These are phyloP conservation scores for Lasiodiplodia gonubiensis DNA, from an alignment of 2,329 filamentous ascomycete genomes.

Conservation along the genomic window DNA sequence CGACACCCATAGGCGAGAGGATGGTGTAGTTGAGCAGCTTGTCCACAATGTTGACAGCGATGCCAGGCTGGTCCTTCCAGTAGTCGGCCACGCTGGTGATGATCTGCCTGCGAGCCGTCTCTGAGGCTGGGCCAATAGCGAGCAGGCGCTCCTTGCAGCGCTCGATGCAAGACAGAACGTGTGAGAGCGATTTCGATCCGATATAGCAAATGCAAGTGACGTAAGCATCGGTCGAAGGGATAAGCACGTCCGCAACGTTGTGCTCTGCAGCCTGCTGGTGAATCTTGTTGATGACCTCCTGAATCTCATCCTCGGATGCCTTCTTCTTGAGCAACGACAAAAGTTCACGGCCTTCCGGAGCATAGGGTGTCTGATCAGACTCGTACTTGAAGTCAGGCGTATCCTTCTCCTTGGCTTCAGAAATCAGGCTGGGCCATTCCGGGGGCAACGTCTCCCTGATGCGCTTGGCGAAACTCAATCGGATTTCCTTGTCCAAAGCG, in stretches of 20 bases:
- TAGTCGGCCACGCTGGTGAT: constrained; percentile 89
- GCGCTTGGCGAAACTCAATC: constrained; percentile 92
- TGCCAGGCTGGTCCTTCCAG: constrained; percentile 90
- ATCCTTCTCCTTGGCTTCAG: constrained; percentile 89
- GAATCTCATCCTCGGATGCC: constrained; percentile 83
- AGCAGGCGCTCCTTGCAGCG: constrained; percentile 89
- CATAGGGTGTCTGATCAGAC: constrained; percentile 76
- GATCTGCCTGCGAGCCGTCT: constrained; percentile 82
- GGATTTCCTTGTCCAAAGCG: constrained; percentile 93
- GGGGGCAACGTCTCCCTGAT: constrained; percentile 92
- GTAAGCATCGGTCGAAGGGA: constrained; percentile 91
- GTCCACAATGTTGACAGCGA: constrained; percentile 90
- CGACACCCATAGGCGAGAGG: constrained; percentile 80
- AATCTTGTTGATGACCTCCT: constrained; percentile 78
- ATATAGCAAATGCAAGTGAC: constrained; percentile 92
- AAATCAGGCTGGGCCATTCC: constrained; percentile 79
- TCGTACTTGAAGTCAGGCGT: constrained; percentile 95
- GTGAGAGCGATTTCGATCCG: constrained; percentile 93
- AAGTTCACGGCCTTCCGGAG: constrained; percentile 82
- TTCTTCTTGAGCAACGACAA: constrained; percentile 81
- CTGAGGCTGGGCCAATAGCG: constrained; percentile 75
- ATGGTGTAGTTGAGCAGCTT: constrained; percentile 98
- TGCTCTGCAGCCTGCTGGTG: constrained; percentile 75
- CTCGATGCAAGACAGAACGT: constrained; percentile 94
- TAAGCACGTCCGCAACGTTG: constrained; percentile 73